Evolutionary conservation across 768 basidiomycete species (phyloP).

Genomic region (Suillus sp.): DNA sequence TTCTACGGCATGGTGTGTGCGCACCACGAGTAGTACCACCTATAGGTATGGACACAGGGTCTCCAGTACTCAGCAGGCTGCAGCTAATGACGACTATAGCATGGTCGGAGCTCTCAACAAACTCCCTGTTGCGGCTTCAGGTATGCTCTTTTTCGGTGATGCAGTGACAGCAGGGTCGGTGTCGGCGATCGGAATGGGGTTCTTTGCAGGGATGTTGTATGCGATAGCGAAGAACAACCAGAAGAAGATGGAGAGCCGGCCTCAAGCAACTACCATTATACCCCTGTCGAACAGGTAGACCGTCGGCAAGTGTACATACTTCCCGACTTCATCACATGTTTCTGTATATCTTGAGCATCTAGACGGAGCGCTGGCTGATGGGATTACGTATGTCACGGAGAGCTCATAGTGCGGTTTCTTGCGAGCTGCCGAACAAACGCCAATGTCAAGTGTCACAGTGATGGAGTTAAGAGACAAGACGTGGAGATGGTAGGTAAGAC

Average conservation of each 20-base stretch:
- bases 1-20: constrained; percentile 98
- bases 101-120: constrained; percentile 99
- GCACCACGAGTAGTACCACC: constrained; percentile 96
- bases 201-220: constrained; percentile 90
- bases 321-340: constrained; percentile 1
- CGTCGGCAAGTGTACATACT: constrained; percentile 8
- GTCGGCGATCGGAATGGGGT: constrained; percentile 84
- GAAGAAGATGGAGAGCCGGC: constrained; percentile 69
- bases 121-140: constrained; percentile 97
- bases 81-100: constrained; percentile 38
- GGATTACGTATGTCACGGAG: neutral
- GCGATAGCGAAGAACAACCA: constrained; percentile 95
- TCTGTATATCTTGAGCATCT: constrained; percentile 11
- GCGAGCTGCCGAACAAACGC: constrained; percentile 3
- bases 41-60: constrained; percentile 65
- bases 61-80: constrained; percentile 2
- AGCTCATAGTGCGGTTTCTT: neutral
- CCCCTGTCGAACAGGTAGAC: constrained; percentile 57
- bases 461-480: constrained; percentile 16
- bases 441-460: constrained; percentile 9
- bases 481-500: constrained; percentile 33
- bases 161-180: constrained; percentile 85
- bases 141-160: constrained; percentile 97
- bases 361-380: neutral
- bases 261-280: constrained; percentile 54